Evolutionary conservation across 2,329 filamentous ascomycete species (phyloP).

Genomic region (Chaetomium globosum): DNA sequence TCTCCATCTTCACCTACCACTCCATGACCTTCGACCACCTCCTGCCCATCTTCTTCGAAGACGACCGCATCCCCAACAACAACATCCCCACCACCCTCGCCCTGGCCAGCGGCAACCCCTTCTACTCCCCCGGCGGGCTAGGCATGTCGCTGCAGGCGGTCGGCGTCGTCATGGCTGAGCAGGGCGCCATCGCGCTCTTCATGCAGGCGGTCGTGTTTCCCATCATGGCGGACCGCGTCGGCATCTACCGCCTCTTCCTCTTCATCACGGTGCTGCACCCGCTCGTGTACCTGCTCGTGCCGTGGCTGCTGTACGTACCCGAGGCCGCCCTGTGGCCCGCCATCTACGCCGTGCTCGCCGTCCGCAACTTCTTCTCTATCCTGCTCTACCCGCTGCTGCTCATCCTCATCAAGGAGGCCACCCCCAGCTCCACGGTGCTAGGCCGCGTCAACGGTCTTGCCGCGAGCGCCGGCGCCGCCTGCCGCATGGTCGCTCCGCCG

Average conservation of each 20-base stretch:
- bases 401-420: constrained; percentile 69
- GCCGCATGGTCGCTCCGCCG: constrained; percentile 68
- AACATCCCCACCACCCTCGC: constrained; percentile 39
- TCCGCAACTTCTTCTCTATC: constrained; percentile 65
- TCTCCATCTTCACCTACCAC: constrained; percentile 92
- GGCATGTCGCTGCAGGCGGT: constrained; percentile 65
- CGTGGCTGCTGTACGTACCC: constrained; percentile 60
- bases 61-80: constrained; percentile 57
- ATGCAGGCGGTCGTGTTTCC: constrained; percentile 73
- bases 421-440: constrained; percentile 56
- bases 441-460: constrained; percentile 69
- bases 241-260: constrained; percentile 63
- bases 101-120: constrained; percentile 41
- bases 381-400: constrained; percentile 67
- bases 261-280: constrained; percentile 63
- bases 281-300: constrained; percentile 62
- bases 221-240: constrained; percentile 58
- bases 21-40: constrained; percentile 94
- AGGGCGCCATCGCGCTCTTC: constrained; percentile 67
- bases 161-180: constrained; percentile 53
- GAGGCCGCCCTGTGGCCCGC: constrained; percentile 54
- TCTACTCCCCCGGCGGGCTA: constrained; percentile 64
- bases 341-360: constrained; percentile 60
- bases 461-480: constrained; percentile 66
- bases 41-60: constrained; percentile 89